phyloP scores from a whole-genome alignment of 1,284 basidiomycete genomes.

The Coriolopsis trogii region DNA sequence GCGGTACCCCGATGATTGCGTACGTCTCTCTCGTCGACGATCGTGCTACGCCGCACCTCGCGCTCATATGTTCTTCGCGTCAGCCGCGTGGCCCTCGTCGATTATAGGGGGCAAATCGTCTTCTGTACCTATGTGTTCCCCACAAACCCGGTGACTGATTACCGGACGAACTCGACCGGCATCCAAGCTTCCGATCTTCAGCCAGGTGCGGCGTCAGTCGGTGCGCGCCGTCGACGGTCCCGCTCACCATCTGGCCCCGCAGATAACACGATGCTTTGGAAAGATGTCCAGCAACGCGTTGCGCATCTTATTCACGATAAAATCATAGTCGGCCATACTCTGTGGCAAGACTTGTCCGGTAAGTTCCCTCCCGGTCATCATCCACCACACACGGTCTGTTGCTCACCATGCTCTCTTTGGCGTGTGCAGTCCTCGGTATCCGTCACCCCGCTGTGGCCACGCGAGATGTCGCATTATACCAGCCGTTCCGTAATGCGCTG shows the following conservation, averaged over 20 bases:
- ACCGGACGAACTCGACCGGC: slow-evolving; percentile 72
- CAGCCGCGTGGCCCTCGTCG: slow-evolving; percentile 65
- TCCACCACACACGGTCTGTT: background rate
- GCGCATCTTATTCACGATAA: slow-evolving; percentile 66
- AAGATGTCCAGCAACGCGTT: slow-evolving; percentile 62
- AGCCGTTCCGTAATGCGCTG: slow-evolving; percentile 74
- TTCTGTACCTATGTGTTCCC: slow-evolving; percentile 68
- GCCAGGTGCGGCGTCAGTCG: slow-evolving; percentile 23
- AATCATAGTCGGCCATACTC: slow-evolving; percentile 70
- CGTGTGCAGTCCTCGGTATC: slow-evolving; percentile 75
- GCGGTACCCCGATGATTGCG: slow-evolving; percentile 79
- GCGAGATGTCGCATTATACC: slow-evolving; percentile 80
- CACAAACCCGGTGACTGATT: slow-evolving; percentile 73
- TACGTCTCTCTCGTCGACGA: slow-evolving; percentile 38
- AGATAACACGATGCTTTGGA: slow-evolving; percentile 59
- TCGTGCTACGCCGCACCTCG: slow-evolving; percentile 12
- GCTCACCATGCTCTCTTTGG: slow-evolving; percentile 3
- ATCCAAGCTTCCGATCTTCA: slow-evolving; percentile 58
- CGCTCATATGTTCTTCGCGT: slow-evolving; percentile 19
- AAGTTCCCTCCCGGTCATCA: slow-evolving; percentile 14
- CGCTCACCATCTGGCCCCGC: slow-evolving; percentile 1
- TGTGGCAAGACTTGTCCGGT: slow-evolving; percentile 83
- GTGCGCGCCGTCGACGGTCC: background rate
- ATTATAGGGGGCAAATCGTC: slow-evolving; percentile 59
- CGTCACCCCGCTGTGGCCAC: slow-evolving; percentile 78